phyloP scores from a whole-genome alignment of 202 grass and related monocot genomes.

The Carex sylvatica region DNA sequence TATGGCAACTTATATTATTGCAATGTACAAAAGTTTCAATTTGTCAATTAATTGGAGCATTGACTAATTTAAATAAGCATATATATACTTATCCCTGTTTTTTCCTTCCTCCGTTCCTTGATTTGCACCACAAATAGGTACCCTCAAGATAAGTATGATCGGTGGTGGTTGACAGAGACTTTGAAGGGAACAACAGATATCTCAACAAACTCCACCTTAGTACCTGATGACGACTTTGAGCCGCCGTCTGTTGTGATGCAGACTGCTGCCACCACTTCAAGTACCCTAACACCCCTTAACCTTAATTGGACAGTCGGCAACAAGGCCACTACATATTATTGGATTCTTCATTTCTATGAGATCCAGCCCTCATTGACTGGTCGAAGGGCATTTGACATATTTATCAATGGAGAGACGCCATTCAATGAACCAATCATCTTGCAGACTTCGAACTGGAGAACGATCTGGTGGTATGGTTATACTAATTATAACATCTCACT shows the following conservation, averaged over 20 bases:
- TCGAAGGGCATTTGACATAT: conserved; percentile 33
- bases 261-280: neutral
- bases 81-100: too few species aligned
- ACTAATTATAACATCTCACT: conserved; percentile 7
- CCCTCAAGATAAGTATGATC: conserved; percentile 24
- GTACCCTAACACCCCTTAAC: neutral
- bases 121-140: conserved; percentile 1
- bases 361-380: neutral
- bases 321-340: neutral
- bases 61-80: too few species aligned
- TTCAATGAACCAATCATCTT: too few species aligned
- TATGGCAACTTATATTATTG: too few species aligned
- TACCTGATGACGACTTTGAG: too few species aligned
- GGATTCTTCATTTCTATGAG: neutral
- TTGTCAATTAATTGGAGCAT: too few species aligned
- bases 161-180: neutral
- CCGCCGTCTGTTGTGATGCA: neutral
- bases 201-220: neutral
- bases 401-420: neutral
- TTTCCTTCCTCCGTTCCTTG: neutral
- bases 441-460: too few species aligned
- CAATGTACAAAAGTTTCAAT: too few species aligned
- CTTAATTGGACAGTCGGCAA: neutral
- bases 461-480: fast-evolving
- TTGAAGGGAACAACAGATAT: neutral